Base-by-base conservation (phyloP, 2,329 filamentous ascomycete genomes). In the Alternaria brassicicola region DNA sequence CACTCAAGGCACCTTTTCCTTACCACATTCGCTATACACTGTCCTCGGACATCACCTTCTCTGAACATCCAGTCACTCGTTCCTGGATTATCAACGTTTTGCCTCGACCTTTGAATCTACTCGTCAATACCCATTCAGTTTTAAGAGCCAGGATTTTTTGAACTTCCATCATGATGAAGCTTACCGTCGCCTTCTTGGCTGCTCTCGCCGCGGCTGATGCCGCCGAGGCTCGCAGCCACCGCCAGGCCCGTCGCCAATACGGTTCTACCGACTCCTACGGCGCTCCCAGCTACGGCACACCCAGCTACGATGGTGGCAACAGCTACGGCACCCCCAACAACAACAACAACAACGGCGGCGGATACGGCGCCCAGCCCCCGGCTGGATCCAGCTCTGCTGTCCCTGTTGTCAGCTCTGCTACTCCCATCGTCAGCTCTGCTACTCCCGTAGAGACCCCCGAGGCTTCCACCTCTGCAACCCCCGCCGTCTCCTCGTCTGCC, bases 61-160 rank as follows among this genome's bases (percentile, higher is more conserved):
- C 76, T 70, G 57, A 69, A 65, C 65, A 59, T 68, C 68, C 69
- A 76, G 73, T 76, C 75, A 75, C 69, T 77, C 75, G 61, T 76
- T 77, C 70, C 71, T 70, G 70, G 69, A 65, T 65, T 61, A 65
- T 56, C 63, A 68, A 66, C 56, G 45, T 38, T 49, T 71, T 26
- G 71, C 68, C 68, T 62, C 59, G 59, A 61, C 68, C 62, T 69
- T 61, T 63, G 19, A 47, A 47, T 35, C 35, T 12, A n/a, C 19
- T n/a, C 57, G 59, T 62, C 64, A 67, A 62, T 63, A 62, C 62
- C 65, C 58, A 59, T 45, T 53, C 58, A 58, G 47, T 39, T 59
- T 64, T 47, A 71, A 72, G 61, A 73, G 52, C 70, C 66, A 70
- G 55, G 65, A 71, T 63, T 52, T 48, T 52, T 56, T 61, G 31